Evolutionary conservation across 441 rosid genomes (phyloP).

Genomic region (Manihot esculenta): DNA sequence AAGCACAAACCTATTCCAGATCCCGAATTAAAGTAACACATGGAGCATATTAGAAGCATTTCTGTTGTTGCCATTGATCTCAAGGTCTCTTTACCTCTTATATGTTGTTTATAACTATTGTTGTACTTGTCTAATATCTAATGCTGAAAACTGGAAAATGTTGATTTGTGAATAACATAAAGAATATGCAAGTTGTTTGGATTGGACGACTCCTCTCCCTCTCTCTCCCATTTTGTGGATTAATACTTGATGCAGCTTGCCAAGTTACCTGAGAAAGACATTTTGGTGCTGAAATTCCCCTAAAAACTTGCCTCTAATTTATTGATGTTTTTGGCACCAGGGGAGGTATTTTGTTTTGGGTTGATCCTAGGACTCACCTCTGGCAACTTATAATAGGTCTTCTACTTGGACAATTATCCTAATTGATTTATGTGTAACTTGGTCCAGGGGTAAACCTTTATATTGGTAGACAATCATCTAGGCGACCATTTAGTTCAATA

Average conservation of each 20-base stretch:
- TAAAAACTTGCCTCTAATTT: slow-evolving; percentile 18
- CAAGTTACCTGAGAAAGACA: slow-evolving; percentile 72
- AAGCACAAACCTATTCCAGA: slow-evolving; percentile 86
- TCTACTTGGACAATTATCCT: not conserved
- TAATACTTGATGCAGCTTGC: slow-evolving; percentile 47
- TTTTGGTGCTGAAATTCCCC: slow-evolving; percentile 75
- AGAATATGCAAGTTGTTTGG: not conserved
- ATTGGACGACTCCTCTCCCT: not conserved
- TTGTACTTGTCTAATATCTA: not conserved
- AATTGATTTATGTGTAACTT: not conserved
- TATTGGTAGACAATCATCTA: too few relatives aligned
- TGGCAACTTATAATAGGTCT: too few relatives aligned
- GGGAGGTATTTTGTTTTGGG: slow-evolving; percentile 97
- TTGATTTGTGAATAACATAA: slow-evolving; percentile 5
- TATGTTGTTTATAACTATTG: not conserved
- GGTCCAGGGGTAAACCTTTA: too few relatives aligned
- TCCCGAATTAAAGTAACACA: slow-evolving; percentile 67
- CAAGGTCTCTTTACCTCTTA: slow-evolving; percentile 43
- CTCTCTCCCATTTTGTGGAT: slow-evolving; percentile 7
- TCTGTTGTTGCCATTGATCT: slow-evolving; percentile 70
- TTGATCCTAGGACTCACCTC: too few relatives aligned
- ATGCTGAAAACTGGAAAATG: not conserved
- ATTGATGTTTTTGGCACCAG: slow-evolving; percentile 36
- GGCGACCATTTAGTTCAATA: not conserved
- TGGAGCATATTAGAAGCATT: slow-evolving; percentile 78